Base-by-base conservation (phyloP, 495 filamentous ascomycete species). In the Penicillium canariense region DNA sequence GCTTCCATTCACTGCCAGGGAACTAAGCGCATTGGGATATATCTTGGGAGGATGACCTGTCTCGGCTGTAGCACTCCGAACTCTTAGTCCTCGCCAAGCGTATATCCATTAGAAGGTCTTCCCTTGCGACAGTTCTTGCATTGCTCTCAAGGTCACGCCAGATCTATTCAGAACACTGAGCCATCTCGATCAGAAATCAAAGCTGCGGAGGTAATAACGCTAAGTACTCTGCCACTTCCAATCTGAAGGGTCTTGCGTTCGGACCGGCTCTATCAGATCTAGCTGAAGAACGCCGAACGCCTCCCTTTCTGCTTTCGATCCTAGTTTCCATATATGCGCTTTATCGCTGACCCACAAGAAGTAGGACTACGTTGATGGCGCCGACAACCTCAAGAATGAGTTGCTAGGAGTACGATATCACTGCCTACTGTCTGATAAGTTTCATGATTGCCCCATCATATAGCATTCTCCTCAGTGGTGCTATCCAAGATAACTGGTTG, bases 391-490 rank as follows among this genome's bases (percentile, higher is more conserved):
- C 6, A 32, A 32, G 6, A 6, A 32, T 6, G 30, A 32, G 12
- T 32, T 6, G 30, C 30, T 32, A 12, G 30, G n/a, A n/a, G n/a
- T n/a, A n/a, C n/a, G n/a, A n/a, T n/a, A n/a, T n/a, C n/a, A n/a
- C n/a, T n/a, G n/a, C n/a, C n/a, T n/a, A n/a, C n/a, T n/a, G n/a
- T n/a, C n/a, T n/a, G n/a, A n/a, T n/a, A n/a, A n/a, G n/a, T n/a
- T n/a, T n/a, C n/a, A n/a, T n/a, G n/a, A 32, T 26, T 86, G 85
- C 62, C 56, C 66, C 17, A 66, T 62, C 14, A 68, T 78, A 80
- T 54, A 78, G 71, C 43, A 69, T 88, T 53, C 75, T 88, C 5
- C 68, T 89, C 17, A 85, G 85, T 10, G 82, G 79, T 54, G 81
- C 83, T 26, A 67, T 89, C 17, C 81, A 82, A 15, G 40, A 70